phyloP scores from a whole-genome alignment of 129 eudicot species.

The Centella asiatica region DNA sequence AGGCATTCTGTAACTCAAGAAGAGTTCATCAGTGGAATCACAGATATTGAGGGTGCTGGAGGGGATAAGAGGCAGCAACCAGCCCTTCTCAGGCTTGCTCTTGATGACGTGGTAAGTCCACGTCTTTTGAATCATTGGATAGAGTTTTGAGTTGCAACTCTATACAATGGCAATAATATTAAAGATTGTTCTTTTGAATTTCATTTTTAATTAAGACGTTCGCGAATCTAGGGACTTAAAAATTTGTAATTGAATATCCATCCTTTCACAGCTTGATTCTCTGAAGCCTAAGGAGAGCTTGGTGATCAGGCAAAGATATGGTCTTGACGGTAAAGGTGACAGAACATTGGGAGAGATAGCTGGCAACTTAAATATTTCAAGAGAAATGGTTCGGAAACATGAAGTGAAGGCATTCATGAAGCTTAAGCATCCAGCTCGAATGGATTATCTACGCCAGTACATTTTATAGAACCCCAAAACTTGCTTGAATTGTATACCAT shows the following conservation, averaged over 20 bases:
- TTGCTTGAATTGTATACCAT: conserved; percentile 11
- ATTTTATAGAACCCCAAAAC: conserved; percentile 27
- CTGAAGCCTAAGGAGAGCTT: conserved; percentile 91
- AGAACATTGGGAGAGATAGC: conserved; percentile 93
- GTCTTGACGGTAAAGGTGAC: conserved; percentile 91
- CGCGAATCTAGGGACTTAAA: too few relatives aligned
- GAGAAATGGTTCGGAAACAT: conserved; percentile 96
- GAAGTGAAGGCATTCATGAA: conserved; percentile 97
- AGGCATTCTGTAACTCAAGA: conserved; percentile 68
- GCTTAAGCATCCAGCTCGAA: conserved; percentile 91
- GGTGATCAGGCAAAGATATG: conserved; percentile 95
- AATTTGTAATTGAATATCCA: neutral
- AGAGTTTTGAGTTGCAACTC: neutral
- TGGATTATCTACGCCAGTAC: conserved; percentile 77
- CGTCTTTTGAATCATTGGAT: neutral
- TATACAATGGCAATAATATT: neutral
- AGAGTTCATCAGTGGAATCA: conserved; percentile 65
- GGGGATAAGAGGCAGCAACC: conserved; percentile 68
- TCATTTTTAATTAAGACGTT: too few relatives aligned
- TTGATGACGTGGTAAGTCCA: conserved; percentile 88
- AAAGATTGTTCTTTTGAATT: neutral
- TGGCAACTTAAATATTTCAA: conserved; percentile 79
- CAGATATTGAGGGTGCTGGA: conserved; percentile 58
- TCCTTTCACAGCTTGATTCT: conserved; percentile 72
- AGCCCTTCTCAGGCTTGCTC: conserved; percentile 94